Evolutionary conservation across 129 eudicot species (phyloP), one percentile per base, ranked within the genome.

Genomic region (Helichrysum umbraculigerum): DNA sequence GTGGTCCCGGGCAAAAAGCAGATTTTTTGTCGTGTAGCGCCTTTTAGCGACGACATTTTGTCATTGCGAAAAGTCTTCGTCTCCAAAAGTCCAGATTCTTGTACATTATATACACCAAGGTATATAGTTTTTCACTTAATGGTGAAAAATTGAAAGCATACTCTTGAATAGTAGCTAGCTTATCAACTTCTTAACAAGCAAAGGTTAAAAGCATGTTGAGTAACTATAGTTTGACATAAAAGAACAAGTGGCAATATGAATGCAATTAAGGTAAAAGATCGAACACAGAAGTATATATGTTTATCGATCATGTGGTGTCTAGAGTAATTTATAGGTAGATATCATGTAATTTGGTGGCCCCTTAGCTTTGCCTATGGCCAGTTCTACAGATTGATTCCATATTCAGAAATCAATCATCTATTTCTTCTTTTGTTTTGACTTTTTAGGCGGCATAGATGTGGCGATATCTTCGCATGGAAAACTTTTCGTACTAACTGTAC

Each of bases 171-270:
- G 19, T 37, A 76, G 67, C 66, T 50, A 62, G 22, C 34, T 32
- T 66, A 50, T 44, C 51, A 78, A 62, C 34, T 77, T 62, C 47
- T 66, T 62, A 62, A 78, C 20, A 59, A 16, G 63, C 32, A 15
- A 32, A 60, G 56, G 4, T 44, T 78, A 9, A 57, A 70, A 14
- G 20, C 2, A 59, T 22, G 14, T 61, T 44, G 57, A 71, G 58
- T 44, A 57, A 20, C 71, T 59, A 70, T 35, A 77, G 54, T 61
- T 62, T 52, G 30, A 33, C 81, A 67, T 78, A 11, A 51, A 33
- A 12, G 35, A 7, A 62, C 15, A 10, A 62, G 15, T 22, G n/a
- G 28, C 15, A 29, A 29, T 8, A 22, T 4, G 28, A 12, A 12
- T 11, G 67, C 37, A 28, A 25, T 25, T 25, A 1, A 62, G 10